Conservation (phyloP, 371 early-diverging fungal species). For the Mucor racemosus region DNA sequence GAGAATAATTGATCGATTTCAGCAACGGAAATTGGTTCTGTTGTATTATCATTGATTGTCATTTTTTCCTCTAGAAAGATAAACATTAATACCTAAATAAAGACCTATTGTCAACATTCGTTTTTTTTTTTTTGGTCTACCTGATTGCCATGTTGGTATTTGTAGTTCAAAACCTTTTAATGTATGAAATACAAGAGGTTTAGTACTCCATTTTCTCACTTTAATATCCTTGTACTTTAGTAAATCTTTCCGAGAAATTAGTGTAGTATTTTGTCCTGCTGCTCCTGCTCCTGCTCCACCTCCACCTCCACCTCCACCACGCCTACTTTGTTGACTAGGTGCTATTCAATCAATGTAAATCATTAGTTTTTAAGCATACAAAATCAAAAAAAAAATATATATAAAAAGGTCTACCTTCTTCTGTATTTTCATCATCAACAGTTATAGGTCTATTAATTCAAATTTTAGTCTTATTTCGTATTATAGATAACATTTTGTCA, state of each 20-base stretch:
- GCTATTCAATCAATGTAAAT: not conserved
- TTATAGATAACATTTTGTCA: not conserved
- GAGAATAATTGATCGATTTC: conserved; percentile 55
- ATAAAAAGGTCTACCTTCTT: conserved; percentile 23
- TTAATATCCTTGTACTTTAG: conserved; percentile 43
- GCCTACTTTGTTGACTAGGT: conserved; percentile 1
- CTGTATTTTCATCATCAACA: conserved; percentile 24
- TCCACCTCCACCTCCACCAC: conserved; percentile 5
- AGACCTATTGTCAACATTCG: no score
- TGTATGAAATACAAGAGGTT: conserved; percentile 40
- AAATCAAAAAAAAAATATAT: no score
- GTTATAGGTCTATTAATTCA: conserved; percentile 13
- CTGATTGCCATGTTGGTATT: conserved; percentile 38
- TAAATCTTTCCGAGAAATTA: conserved; percentile 32
- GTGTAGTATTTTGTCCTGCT: conserved; percentile 4
- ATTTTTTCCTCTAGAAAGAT: conserved; percentile 39
- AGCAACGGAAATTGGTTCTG: conserved; percentile 47
- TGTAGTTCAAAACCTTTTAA: conserved; percentile 37
- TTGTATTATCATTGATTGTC: conserved; percentile 40
- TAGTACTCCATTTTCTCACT: conserved; percentile 36
- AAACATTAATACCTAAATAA: no score
- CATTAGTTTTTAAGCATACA: no score
- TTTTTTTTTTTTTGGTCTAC: conserved; percentile 15
- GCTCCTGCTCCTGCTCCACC: not conserved
- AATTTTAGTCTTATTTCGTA: not conserved